Evolutionary conservation across 2,329 filamentous ascomycete genomes (phyloP).

Genomic region (Capronia americana): DNA sequence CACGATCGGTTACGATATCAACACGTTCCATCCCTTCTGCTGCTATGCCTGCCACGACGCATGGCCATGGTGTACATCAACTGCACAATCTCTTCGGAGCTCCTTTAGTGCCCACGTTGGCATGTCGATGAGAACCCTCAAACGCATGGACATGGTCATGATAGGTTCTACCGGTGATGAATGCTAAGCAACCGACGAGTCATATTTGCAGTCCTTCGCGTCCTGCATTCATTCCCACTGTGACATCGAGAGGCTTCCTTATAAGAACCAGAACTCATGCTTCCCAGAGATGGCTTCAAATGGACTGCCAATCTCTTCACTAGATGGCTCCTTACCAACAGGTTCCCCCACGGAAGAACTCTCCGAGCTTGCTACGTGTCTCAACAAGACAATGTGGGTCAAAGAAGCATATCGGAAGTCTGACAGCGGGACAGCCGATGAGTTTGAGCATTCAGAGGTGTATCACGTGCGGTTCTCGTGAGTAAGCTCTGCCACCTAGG

Average conservation of each 20-base stretch:
- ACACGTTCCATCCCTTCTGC: conserved; percentile 42
- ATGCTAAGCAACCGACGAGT: conserved; percentile 42
- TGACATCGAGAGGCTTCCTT: conserved; percentile 26
- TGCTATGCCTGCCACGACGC: conserved; percentile 41
- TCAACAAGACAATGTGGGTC: not conserved
- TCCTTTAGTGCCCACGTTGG: conserved; percentile 29
- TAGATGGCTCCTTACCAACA: not conserved
- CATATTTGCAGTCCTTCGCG: conserved; percentile 42
- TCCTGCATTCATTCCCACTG: conserved; percentile 43
- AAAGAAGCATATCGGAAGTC: not conserved
- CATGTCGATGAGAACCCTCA: conserved; percentile 38
- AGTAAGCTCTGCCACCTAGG: not conserved
- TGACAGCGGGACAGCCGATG: not conserved
- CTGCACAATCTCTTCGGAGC: conserved; percentile 39
- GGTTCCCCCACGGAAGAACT: not conserved
- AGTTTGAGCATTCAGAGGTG: not conserved
- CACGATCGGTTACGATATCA: conserved; percentile 43
- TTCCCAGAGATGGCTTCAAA: conserved; percentile 14
- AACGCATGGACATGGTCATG: conserved; percentile 37
- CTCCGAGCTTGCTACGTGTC: not conserved
- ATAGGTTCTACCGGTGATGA: conserved; percentile 35
- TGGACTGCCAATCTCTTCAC: not conserved
- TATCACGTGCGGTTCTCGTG: not conserved
- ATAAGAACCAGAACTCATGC: conserved; percentile 28
- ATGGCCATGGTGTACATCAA: conserved; percentile 41